Evolutionary conservation across 495 filamentous ascomycete genomes (phyloP).

Genomic region (Cercophora scortea): DNA sequence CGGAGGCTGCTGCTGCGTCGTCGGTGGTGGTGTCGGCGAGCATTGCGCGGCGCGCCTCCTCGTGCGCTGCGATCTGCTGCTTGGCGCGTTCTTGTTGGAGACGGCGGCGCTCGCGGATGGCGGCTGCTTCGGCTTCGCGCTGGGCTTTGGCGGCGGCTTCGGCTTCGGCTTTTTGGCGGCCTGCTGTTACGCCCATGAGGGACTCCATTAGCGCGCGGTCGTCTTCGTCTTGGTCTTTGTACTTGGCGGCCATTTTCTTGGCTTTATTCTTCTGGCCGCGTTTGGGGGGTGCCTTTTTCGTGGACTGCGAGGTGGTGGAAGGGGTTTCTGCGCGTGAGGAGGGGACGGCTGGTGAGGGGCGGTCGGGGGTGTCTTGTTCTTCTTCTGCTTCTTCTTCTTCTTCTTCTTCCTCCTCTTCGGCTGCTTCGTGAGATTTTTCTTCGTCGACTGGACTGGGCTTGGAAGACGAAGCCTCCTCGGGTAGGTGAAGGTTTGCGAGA

Average conservation of each 20-base stretch:
- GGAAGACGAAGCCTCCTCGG: constrained; percentile 8
- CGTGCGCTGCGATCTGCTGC: constrained; percentile 52
- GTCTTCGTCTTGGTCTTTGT: constrained; percentile 90
- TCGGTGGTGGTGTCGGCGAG: constrained; percentile 41
- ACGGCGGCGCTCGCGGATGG: constrained; percentile 60
- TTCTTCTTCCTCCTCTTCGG: constrained; percentile 2
- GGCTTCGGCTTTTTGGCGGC: constrained; percentile 42
- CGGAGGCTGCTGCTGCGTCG: constrained; percentile 44
- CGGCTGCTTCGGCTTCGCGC: constrained; percentile 52
- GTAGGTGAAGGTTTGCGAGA: constrained; percentile 22
- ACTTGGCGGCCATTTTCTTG: constrained; percentile 84
- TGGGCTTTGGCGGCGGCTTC: constrained; percentile 44
- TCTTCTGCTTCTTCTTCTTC: constrained; percentile 4
- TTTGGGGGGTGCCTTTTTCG: constrained; percentile 38
- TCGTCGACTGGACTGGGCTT: constrained; percentile 4
- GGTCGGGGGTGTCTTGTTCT: constrained; percentile 12
- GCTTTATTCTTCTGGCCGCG: constrained; percentile 79
- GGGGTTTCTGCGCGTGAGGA: constrained; percentile 10
- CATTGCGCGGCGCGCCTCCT: constrained; percentile 54
- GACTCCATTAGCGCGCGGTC: constrained; percentile 77
- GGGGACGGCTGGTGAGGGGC: constrained; percentile 3
- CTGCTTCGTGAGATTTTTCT: constrained; percentile 11
- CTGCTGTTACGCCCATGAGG: constrained; percentile 66
- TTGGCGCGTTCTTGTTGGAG: constrained; percentile 71
- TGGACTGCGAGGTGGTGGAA: constrained; percentile 14